Base-by-base conservation (phyloP, 2,329 filamentous ascomycete species). In the Dactylonectria estremocensis region DNA sequence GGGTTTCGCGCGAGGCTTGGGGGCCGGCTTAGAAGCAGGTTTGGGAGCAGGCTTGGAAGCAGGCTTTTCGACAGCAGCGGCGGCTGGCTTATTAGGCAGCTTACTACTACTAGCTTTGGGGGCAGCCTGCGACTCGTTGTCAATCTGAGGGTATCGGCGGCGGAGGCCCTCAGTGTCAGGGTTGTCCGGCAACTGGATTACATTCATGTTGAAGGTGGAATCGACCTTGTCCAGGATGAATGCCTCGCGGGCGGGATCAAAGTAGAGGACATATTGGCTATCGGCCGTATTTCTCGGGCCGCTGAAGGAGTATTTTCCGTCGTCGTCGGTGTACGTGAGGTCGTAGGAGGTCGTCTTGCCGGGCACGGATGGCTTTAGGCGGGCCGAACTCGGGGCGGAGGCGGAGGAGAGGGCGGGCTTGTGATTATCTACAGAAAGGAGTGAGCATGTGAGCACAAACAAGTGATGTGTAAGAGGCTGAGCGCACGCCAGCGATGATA, bases 121-220 rank as follows among this genome's bases (percentile, higher is more conserved):
- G 7, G 69, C 63, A 28, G 71, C 50, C 18, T 24, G 64, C 13
- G 68, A 65, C 57, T 48, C 67, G 57, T 37, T 80, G 24, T 85
- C 84, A 43, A 96, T 85, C 67, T 93, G 93, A 10, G 90, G 85
- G 77, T 93, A 91, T 76, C 91, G 87, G 56, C 89, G 87, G 54
- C 89, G 86, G 46, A 97, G 84, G 74, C 87, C 89, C 33, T 88
- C 87, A 60, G 86, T 81, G 72, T 93, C 89, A 61, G 86, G 83
- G 74, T 92, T 91, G 71, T 86, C 88, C 2, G 92, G 93, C 14
- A 90, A 90, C 62, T 87, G 89, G 59, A 89, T 90, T 61, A 97
- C 83, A 80, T 97, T 98, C 91, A 97, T 95, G 76, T 94, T 91
- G 81, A 97, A 92, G 45, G 91, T 91, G n/a, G 91, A 92, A 77